Conservation (phyloP, 805 yeast genomes). For the Komagataella pseudopastoris region DNA sequence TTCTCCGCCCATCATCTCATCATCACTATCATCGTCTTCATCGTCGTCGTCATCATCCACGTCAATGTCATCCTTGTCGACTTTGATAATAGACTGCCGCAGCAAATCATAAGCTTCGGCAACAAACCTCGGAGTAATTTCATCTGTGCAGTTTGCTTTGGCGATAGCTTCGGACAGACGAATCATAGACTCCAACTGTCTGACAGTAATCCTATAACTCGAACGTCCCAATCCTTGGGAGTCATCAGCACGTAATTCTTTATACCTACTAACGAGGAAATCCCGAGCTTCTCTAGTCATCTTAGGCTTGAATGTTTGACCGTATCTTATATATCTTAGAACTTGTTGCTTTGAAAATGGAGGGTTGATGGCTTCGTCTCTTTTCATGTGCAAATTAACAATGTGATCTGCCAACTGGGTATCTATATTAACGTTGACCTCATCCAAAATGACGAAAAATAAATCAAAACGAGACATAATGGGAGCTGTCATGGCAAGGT, state of each 20-base stretch:
- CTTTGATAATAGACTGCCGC: conserved; percentile 84
- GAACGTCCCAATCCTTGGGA: conserved; percentile 79
- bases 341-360: conserved; percentile 85
- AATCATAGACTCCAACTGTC: conserved; percentile 91
- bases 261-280: conserved; percentile 63
- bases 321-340: conserved; percentile 79
- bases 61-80: conserved; percentile 86
- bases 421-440: conserved; percentile 83
- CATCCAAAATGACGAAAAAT: conserved; percentile 89
- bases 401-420: conserved; percentile 86
- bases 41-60: conserved; percentile 49
- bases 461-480: conserved; percentile 97
- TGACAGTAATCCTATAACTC: conserved; percentile 88
- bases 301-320: conserved; percentile 83
- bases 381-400: conserved; percentile 80
- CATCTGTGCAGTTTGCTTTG: conserved; percentile 88
- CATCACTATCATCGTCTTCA: conserved; percentile 10
- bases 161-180: conserved; percentile 94
- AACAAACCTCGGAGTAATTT: conserved; percentile 71
- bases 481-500: conserved; percentile 93
- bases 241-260: conserved; percentile 78
- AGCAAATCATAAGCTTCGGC: conserved; percentile 86
- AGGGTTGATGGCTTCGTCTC: conserved; percentile 82
- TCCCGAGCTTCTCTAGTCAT: conserved; percentile 75
- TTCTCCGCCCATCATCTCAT: not conserved